Evolutionary conservation across 2,329 filamentous ascomycete genomes (phyloP).

Genomic region (Pezicula carpinea): DNA sequence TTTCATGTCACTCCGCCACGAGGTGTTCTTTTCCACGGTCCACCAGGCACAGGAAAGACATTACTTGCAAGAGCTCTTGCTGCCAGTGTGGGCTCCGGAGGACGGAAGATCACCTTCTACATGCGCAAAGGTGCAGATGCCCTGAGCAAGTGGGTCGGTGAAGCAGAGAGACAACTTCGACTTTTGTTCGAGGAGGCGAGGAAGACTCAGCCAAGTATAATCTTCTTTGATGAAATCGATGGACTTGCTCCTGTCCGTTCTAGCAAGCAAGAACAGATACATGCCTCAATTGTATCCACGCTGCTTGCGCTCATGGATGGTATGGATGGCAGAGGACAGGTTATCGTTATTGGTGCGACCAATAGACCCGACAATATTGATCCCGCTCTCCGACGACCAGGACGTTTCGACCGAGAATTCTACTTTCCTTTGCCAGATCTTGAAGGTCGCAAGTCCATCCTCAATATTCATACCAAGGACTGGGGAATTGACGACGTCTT

Average conservation of each 20-base stretch:
- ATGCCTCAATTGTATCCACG: constrained; percentile 94
- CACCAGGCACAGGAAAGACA: constrained; percentile 92
- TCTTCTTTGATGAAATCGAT: constrained; percentile 99
- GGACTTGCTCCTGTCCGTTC: constrained; percentile 92
- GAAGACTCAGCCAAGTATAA: constrained; percentile 95
- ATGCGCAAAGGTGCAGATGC: constrained; percentile 99
- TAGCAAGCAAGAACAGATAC: constrained; percentile 98
- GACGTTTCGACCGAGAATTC: constrained; percentile 94
- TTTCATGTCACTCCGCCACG: constrained; percentile 93
- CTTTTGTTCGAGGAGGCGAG: constrained; percentile 93
- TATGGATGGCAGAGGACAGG: constrained; percentile 96
- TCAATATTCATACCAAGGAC: constrained; percentile 91
- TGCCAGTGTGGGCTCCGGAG: constrained; percentile 82
- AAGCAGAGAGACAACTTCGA: constrained; percentile 91
- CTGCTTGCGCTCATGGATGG: constrained; percentile 94
- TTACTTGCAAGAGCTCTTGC: constrained; percentile 90
- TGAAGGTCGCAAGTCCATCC: constrained; percentile 75
- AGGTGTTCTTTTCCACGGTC: constrained; percentile 93
- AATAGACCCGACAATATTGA: constrained; percentile 96
- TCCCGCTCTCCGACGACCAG: constrained; percentile 87
- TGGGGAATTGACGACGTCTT: constrained; percentile 81
- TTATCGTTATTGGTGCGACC: constrained; percentile 98
- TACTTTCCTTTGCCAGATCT: constrained; percentile 91
- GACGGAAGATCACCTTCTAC: constrained; percentile 95
- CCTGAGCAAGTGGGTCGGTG: constrained; percentile 97